phyloP scores from a whole-genome alignment of 176 grass and related monocot species.

The Areca catechu region DNA sequence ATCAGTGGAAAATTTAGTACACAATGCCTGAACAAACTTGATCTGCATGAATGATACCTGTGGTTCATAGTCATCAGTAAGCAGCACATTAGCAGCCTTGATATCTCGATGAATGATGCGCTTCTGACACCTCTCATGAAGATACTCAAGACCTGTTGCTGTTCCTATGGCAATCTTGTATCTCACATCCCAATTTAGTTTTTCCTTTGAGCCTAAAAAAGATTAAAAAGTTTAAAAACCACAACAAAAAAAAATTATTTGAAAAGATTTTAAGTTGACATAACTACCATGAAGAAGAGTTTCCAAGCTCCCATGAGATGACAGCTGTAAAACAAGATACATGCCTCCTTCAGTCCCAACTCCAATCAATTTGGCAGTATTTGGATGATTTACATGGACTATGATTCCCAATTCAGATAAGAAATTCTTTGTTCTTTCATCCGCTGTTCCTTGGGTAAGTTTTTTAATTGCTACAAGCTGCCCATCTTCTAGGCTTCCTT shows the following conservation, averaged over 20 bases:
- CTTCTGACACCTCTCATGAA: slow-evolving; percentile 56
- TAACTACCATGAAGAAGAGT: slow-evolving; percentile 39
- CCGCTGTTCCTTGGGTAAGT: slow-evolving; percentile 20
- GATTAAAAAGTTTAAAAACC: not conserved
- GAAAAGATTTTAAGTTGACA: not conserved
- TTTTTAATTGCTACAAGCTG: slow-evolving; percentile 64
- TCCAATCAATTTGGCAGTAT: slow-evolving; percentile 49
- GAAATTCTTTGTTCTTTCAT: slow-evolving; percentile 43
- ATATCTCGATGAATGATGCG: slow-evolving; percentile 83
- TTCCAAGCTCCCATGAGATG: slow-evolving; percentile 56
- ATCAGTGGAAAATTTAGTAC: too few relatives aligned
- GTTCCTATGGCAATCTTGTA: slow-evolving; percentile 42
- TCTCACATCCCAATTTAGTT: slow-evolving; percentile 49
- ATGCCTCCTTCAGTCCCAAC: slow-evolving; percentile 68
- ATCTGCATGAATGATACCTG: slow-evolving; percentile 22
- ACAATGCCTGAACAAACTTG: too few relatives aligned
- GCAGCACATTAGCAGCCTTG: slow-evolving; percentile 64
- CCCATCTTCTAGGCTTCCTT: slow-evolving; percentile 38
- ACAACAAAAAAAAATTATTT: not conserved
- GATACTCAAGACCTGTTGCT: slow-evolving; percentile 57
- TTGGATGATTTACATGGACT: slow-evolving; percentile 61
- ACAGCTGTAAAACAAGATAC: slow-evolving; percentile 69
- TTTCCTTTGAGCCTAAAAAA: slow-evolving; percentile 16
- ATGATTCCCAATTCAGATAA: slow-evolving; percentile 60
- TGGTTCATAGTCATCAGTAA: slow-evolving; percentile 55